phyloP scores from a whole-genome alignment of 2,329 filamentous ascomycete species.

The Colletotrichum plurivorum region DNA sequence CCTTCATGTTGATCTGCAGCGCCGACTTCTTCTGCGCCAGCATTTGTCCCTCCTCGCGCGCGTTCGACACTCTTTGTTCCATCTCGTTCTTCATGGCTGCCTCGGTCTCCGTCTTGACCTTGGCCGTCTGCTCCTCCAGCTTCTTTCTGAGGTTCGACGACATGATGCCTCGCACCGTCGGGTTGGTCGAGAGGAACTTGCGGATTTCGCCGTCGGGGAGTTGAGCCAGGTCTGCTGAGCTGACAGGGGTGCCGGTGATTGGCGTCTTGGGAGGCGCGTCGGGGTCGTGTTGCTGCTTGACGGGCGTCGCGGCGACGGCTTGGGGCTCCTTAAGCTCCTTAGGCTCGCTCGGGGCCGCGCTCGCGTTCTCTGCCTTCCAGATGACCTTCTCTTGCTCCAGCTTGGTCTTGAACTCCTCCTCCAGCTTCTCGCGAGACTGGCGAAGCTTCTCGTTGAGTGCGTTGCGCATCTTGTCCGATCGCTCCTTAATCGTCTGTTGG shows the following conservation, averaged over 20 bases:
- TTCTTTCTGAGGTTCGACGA: conserved; percentile 78
- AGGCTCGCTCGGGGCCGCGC: conserved; percentile 43
- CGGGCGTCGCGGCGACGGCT: conserved; percentile 54
- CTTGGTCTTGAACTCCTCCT: conserved; percentile 67
- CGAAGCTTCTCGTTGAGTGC: conserved; percentile 78
- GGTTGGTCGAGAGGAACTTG: conserved; percentile 69
- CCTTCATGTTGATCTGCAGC: conserved; percentile 83
- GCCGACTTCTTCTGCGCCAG: conserved; percentile 82
- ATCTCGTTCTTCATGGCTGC: conserved; percentile 61
- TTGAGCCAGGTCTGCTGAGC: conserved; percentile 58
- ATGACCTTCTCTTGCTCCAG: conserved; percentile 76
- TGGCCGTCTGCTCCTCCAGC: conserved; percentile 75
- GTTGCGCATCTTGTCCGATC: conserved; percentile 79
- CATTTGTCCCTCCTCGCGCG: conserved; percentile 75
- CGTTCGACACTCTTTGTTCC: conserved; percentile 67
- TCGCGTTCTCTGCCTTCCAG: conserved; percentile 68
- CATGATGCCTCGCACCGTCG: conserved; percentile 71
- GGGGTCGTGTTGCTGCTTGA: conserved; percentile 53
- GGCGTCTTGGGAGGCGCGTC: conserved; percentile 53
- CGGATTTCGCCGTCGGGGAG: conserved; percentile 70
- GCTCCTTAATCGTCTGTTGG: conserved; percentile 72
- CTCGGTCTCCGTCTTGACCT: conserved; percentile 69
- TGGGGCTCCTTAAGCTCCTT: conserved; percentile 41
- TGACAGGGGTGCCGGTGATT: conserved; percentile 48
- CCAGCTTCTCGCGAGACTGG: conserved; percentile 68